These are phyloP conservation scores for Russula olivacea DNA, from an alignment of 768 basidiomycete genomes.

Conservation along the genomic window DNA sequence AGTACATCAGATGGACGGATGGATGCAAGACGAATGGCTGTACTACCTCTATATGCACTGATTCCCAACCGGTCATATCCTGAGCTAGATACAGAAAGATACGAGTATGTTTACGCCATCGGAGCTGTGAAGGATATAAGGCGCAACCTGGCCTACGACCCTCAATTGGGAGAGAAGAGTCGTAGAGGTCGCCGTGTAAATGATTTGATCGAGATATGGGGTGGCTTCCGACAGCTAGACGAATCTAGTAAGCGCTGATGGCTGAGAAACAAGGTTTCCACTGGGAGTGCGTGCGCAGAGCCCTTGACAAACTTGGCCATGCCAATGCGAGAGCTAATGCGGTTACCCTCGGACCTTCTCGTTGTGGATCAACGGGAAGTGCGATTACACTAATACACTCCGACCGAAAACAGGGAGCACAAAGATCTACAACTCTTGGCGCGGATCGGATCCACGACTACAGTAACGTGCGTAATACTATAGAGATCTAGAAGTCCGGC, in stretches of 20 bases:
- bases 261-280: constrained; percentile 18
- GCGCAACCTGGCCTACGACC: constrained; percentile 3
- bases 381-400: no score
- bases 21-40: background rate
- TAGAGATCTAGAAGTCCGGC: background rate
- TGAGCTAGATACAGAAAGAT: background rate
- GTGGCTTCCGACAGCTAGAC: constrained; percentile 19
- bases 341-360: background rate
- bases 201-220: constrained; percentile 23
- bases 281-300: constrained; percentile 1
- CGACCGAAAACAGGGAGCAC: background rate
- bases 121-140: constrained; percentile 8
- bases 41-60: background rate
- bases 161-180: constrained; percentile 4
- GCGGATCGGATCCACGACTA: constrained; percentile 2
- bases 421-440: constrained; percentile 5
- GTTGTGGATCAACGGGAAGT: background rate
- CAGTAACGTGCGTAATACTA: background rate
- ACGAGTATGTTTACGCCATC: background rate
- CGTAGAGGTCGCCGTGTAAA: constrained; percentile 18
- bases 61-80: constrained; percentile 2
- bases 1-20: background rate
- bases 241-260: constrained; percentile 23
- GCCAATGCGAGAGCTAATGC: background rate
- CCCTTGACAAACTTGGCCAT: constrained; percentile 7